Percentiles rank a stretch among this genome's conserved stretches.
phyloP scores from a whole-genome alignment of 2,329 filamentous ascomycete species.

The Phialocephala subalpina region DNA sequence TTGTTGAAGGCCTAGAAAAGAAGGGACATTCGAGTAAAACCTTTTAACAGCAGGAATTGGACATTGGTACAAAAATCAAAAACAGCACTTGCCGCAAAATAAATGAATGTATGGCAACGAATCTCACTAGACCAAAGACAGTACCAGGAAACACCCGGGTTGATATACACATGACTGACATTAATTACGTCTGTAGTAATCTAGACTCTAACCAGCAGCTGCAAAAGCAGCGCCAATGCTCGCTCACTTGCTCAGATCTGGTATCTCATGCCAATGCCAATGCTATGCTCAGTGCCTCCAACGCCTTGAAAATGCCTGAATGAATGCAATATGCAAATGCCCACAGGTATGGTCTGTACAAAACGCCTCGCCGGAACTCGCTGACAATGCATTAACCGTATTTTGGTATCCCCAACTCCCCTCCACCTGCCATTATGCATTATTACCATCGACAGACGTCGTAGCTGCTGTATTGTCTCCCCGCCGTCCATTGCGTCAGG shows the following conservation, averaged over 20 bases:
- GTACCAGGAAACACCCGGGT: no score
- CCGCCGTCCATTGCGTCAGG: conserved; percentile 37
- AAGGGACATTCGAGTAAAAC: no score
- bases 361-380: neutral
- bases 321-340: neutral
- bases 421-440: neutral
- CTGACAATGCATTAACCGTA: no score
- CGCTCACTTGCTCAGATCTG: neutral
- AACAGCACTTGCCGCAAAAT: no score
- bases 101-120: no score
- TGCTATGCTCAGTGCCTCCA: neutral
- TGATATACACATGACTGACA: neutral
- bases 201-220: neutral
- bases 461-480: conserved; percentile 38
- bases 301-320: neutral
- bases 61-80: no score
- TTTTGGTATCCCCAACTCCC: neutral
- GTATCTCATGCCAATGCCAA: conserved; percentile 5
- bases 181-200: neutral
- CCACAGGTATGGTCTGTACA: neutral
- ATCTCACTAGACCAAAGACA: no score
- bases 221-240: no score
- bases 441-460: conserved; percentile 31
- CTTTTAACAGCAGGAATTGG: no score
- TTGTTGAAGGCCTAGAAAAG: no score